These are phyloP conservation scores for Aspergillus aculeatus DNA, from an alignment of 2,329 filamentous ascomycete species.

Conservation along the genomic window DNA sequence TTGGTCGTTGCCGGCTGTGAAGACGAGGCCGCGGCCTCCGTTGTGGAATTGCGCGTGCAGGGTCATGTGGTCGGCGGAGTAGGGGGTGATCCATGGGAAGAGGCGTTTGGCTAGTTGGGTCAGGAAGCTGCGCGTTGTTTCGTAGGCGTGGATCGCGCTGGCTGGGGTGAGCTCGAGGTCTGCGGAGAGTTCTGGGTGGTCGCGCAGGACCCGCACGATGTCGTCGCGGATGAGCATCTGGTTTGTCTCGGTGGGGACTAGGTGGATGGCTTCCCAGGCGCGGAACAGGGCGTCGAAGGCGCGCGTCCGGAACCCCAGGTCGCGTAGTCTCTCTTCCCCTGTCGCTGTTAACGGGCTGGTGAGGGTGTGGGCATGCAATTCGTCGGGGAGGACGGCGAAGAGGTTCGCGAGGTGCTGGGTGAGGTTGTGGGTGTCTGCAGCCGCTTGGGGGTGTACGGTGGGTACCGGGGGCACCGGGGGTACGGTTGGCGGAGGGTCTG, in stretches of 20 bases:
- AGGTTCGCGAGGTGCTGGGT: neutral
- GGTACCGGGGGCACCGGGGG: too few species aligned
- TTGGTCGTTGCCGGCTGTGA: conserved; percentile 47
- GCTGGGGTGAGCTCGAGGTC: conserved; percentile 18
- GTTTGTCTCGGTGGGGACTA: conserved; percentile 29
- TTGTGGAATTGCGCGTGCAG: conserved; percentile 44
- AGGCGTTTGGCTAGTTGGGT: conserved; percentile 40
- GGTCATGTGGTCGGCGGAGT: conserved; percentile 48
- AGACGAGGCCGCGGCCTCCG: conserved; percentile 46
- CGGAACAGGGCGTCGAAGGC: conserved; percentile 42
- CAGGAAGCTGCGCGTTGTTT: conserved; percentile 44
- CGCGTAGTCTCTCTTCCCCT: conserved; percentile 41
- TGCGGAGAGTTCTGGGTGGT: conserved; percentile 21
- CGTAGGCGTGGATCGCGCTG: conserved; percentile 41
- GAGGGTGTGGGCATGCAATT: conserved; percentile 23
- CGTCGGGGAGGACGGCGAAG: conserved; percentile 7
- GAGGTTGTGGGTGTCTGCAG: neutral
- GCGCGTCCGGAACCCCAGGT: conserved; percentile 42
- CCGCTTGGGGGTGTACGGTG: too few species aligned
- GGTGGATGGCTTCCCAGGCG: conserved; percentile 33
- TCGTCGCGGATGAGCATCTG: conserved; percentile 39
- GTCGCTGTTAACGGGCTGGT: conserved; percentile 39
- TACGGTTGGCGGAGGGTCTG: too few species aligned
- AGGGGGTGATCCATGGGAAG: conserved; percentile 33
- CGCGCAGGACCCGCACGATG: conserved; percentile 40